These are phyloP conservation scores for Rhynchosporium graminicola DNA, from an alignment of 2,329 filamentous ascomycete genomes.

Conservation along the genomic window DNA sequence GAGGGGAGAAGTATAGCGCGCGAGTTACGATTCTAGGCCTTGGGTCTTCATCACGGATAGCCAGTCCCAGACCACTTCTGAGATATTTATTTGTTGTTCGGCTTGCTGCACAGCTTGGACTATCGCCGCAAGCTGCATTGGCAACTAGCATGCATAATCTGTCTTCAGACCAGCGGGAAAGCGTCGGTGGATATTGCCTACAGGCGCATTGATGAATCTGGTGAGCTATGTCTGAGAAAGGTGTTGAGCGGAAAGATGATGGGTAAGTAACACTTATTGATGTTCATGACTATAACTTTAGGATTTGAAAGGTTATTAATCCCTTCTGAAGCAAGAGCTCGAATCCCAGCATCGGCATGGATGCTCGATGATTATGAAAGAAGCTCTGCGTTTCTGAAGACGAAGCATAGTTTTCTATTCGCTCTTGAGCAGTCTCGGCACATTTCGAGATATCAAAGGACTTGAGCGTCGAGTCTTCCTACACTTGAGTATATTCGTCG, in stretches of 20 bases:
- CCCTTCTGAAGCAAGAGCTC: slow-evolving; percentile 58
- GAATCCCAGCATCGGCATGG: slow-evolving; percentile 50
- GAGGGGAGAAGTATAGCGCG: slow-evolving; percentile 45
- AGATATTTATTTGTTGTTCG: slow-evolving; percentile 62
- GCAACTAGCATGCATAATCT: slow-evolving; percentile 57
- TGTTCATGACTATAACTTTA: slow-evolving; percentile 59
- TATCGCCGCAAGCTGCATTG: slow-evolving; percentile 58
- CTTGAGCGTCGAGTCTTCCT: slow-evolving; percentile 60
- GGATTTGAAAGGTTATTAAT: slow-evolving; percentile 47
- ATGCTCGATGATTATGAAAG: slow-evolving; percentile 47
- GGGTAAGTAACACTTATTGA: slow-evolving; percentile 63
- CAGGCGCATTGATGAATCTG: slow-evolving; percentile 56
- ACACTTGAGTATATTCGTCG: slow-evolving; percentile 55
- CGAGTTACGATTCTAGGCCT: slow-evolving; percentile 59
- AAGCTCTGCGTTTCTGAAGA: slow-evolving; percentile 46
- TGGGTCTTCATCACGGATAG: slow-evolving; percentile 65
- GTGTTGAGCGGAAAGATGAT: slow-evolving; percentile 57
- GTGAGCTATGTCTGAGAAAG: slow-evolving; percentile 59
- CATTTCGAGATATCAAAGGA: slow-evolving; percentile 57
- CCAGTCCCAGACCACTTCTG: slow-evolving; percentile 65
- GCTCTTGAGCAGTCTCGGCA: slow-evolving; percentile 45
- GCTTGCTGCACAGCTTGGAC: slow-evolving; percentile 49
- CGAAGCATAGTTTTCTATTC: slow-evolving; percentile 52
- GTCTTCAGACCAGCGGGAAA: slow-evolving; percentile 62
- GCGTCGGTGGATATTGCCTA: slow-evolving; percentile 56